Evolutionary conservation across 495 filamentous ascomycete species (phyloP), one percentile per base, ranked within the genome.

Genomic region (Hypoxylon lienhwacheense): DNA sequence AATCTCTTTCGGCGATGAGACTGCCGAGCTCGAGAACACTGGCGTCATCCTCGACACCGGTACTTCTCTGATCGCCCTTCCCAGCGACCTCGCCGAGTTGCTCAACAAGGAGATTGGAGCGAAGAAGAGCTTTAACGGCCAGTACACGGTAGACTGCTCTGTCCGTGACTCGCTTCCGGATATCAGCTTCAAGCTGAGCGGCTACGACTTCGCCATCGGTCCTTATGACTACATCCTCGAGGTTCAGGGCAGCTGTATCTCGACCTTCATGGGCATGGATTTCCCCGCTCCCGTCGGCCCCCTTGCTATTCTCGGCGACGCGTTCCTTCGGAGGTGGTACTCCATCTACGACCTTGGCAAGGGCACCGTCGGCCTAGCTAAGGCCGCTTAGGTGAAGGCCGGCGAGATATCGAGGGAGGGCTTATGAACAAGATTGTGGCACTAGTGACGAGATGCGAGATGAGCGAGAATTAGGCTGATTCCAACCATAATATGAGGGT

Each of bases 31-130:
- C 44, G 90, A 96, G 35, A 81, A 88, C 77, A 96, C 91, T 35
- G 95, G 95, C 76, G 86, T 90, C 59, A 97, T 99, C 51, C 85
- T 99, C 39, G 95, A 99, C 80, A 99, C 95, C 50, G 95, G 95
- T 59, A 99, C 95, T 69, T 99, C 95, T 28, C 82, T 99, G 64
- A 97, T 97, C 73, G 91, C 91, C 60, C 86, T 99, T 43, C 95
- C 95, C 63, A 86, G 81, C 52, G 89, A 88, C 59, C 79, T 99
- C 61, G 91, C 95, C 47, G 95, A 97, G 79, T 89, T 99, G 57
- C 80, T 98, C 50, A 99, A 99, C 80, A 87, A 88, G 73, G 86
- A 97, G 77, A 96, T 99, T 40, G 95, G 95, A 46, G 95, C 95
- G 54, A 97, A 90, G 82, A 97, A 97, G 85, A 81, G 86, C 47